Conservation (phyloP, 192 early-diverging fungal genomes). For the Backusella australiensis region DNA sequence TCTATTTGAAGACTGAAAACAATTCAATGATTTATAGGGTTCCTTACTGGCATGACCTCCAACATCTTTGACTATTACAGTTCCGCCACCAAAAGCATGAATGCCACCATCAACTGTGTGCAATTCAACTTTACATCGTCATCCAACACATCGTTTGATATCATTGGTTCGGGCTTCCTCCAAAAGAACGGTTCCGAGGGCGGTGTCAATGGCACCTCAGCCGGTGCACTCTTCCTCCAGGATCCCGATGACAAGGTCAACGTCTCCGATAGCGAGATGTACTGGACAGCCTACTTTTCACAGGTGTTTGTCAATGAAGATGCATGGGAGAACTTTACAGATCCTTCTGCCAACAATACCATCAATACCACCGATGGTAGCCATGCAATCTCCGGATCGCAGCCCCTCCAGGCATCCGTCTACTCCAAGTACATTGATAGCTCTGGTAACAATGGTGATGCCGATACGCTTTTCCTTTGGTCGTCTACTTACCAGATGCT, state of each 20-base stretch:
- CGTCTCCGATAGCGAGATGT: neutral
- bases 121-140: neutral
- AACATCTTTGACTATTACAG: neutral
- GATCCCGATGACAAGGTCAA: neutral
- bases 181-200: neutral
- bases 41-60: neutral
- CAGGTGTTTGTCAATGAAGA: neutral
- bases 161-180: neutral
- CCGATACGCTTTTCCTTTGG: slow-evolving; percentile 9
- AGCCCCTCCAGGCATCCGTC: neutral
- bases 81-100: neutral
- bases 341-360: neutral
- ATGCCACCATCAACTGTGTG: neutral
- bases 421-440: slow-evolving; percentile 5
- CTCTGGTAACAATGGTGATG: neutral
- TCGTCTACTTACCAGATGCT: neutral
- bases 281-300: neutral
- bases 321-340: slow-evolving; percentile 1
- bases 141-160: neutral
- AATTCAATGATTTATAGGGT: neutral
- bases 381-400: neutral
- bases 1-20: no score
- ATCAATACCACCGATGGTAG: neutral
- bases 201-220: neutral
- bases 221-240: neutral